Evolutionary conservation across 1,139 yeast species (phyloP), one percentile per base, ranked within the genome.

Genomic region (Blastobotrys elegans): DNA sequence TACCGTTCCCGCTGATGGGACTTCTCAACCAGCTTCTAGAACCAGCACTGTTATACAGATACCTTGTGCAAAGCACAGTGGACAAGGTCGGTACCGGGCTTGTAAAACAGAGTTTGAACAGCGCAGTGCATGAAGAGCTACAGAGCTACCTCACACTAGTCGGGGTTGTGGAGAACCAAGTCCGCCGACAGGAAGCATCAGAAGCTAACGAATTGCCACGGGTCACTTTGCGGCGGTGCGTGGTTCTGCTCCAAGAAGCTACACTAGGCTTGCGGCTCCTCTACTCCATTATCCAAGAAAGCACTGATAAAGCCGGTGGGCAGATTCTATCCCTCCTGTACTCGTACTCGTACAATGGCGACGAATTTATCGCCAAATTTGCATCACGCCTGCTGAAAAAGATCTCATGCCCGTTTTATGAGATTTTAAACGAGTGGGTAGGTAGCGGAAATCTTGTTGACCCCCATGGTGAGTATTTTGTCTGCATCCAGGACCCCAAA

Each of bases 381-480:
- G 70, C 86, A 0, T 47, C 50, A 0, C 58, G 67, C 6, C 66
- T 85, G n/a, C 76, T 83, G 50, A 52, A 63, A 4, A 71, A 71
- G 36, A 72, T 80, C 4, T 68, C 78, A 0, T 67, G 68, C 11
- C 88, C 95, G 2, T 88, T 87, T 61, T 76, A 75, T 52, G 80
- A 77, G 40, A 72, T 80, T 30, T 58, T 86, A 3, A 74, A 74
- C 44, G 73, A 73, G 40, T 90, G 97, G 97, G 64, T 87, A 2
- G 64, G 79, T 1, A 69, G 75, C 44, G 97, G 97, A 1, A 80
- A 77, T 46, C 63, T 88, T 18, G 68, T 71, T 35, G 77, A 74
- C 38, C 77, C 75, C 14, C 62, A 65, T 47, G 72, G 73, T n/a
- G 95, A 84, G 55, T 87, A 88, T 59, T 90, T 89, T 58, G 80